Percentiles rank a stretch among this genome's conserved stretches.
Conservation (phyloP, 306 rosid species). For the Macrotyloma uniflorum region DNA sequence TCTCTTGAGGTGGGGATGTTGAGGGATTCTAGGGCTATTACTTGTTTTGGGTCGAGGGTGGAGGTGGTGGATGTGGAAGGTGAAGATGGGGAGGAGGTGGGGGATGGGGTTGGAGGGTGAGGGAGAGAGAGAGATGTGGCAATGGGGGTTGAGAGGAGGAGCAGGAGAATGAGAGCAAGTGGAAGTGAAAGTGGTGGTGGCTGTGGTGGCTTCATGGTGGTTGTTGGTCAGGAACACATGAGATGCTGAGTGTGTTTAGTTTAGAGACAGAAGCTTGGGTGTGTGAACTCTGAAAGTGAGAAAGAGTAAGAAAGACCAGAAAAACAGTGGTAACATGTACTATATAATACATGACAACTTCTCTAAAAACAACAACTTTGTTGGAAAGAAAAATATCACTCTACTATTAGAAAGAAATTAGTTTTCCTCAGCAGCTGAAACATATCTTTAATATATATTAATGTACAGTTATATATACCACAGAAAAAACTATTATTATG, state of each 20-base stretch:
- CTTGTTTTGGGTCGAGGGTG: constrained; percentile 85
- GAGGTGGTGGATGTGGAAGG: constrained; percentile 32
- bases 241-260: neutral
- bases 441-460: too few relatives aligned
- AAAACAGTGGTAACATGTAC: neutral
- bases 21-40: constrained; percentile 82
- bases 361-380: too few relatives aligned
- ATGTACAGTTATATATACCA: too few relatives aligned
- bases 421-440: too few relatives aligned
- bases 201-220: constrained; percentile 30
- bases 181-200: neutral
- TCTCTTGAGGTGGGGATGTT: constrained; percentile 79
- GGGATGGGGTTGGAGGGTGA: constrained; percentile 36
- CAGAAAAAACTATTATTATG: too few relatives aligned
- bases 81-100: constrained; percentile 14
- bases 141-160: constrained; percentile 30
- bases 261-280: neutral
- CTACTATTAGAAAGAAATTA: too few relatives aligned
- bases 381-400: too few relatives aligned
- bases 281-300: neutral
- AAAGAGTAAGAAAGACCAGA: neutral
- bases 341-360: too few relatives aligned
- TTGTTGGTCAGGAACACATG: constrained; percentile 18
- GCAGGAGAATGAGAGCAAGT: neutral
- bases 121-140: constrained; percentile 27